A percentile compares a stretch with the other conserved stretches of the same genome.
Conservation (phyloP, 1,284 basidiomycete genomes). For the Phellinidium pouzarii region DNA sequence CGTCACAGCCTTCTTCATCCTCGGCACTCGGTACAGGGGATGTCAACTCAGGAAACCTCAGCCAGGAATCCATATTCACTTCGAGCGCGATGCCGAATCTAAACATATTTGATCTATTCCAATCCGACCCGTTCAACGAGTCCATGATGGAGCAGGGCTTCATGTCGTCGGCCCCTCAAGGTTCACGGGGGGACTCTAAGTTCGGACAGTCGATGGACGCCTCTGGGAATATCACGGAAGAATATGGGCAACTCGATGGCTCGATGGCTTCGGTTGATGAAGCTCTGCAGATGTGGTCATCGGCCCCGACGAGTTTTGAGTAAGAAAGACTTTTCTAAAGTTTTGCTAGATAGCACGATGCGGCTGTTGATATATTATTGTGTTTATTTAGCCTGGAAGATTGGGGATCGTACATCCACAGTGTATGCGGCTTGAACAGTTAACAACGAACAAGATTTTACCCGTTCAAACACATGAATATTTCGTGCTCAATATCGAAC, state of each 20-base stretch:
- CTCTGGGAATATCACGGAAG: background rate
- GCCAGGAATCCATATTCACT: constrained; percentile 4
- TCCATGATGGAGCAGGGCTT: constrained; percentile 15
- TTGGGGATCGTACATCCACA: constrained; percentile 17
- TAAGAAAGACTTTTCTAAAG: constrained; percentile 29
- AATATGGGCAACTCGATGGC: constrained; percentile 7
- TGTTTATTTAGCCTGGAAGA: constrained; percentile 15
- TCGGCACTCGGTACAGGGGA: background rate
- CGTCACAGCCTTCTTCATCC: background rate
- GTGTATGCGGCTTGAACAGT: background rate
- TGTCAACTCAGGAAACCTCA: background rate
- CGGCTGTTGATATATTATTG: background rate
- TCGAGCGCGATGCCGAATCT: constrained; percentile 15
- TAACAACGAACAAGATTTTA: background rate
- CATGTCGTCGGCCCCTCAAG: background rate
- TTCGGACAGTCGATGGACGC: constrained; percentile 4
- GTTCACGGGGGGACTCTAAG: background rate
- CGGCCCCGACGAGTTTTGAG: constrained; percentile 48
- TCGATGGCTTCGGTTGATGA: constrained; percentile 27
- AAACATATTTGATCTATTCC: constrained; percentile 19
- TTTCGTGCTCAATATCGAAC: no score
- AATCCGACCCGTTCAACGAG: constrained; percentile 14
- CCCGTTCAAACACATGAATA: background rate
- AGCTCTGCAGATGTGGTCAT: constrained; percentile 55
- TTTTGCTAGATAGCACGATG: background rate